A percentile compares a stretch with the other conserved stretches of the same genome.
Conservation (phyloP, 257 asterid genomes). For the Vinca minor region DNA sequence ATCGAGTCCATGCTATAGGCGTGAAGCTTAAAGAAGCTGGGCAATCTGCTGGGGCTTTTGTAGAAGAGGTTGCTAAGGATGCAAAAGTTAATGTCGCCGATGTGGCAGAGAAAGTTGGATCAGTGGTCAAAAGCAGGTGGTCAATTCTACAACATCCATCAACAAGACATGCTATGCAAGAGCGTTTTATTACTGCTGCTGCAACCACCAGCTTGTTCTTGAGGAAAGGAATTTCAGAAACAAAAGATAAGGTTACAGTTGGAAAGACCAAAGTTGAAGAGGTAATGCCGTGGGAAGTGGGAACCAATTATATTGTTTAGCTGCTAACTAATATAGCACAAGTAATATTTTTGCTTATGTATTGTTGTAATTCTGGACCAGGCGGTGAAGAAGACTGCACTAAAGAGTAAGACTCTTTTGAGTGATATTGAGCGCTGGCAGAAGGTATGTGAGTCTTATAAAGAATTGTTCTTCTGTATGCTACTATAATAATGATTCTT, state of each 20-base stretch:
- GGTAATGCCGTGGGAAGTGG: conserved; percentile 34
- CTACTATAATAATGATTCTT: conserved; percentile 14
- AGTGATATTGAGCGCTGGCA: conserved; percentile 95
- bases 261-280: conserved; percentile 88
- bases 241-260: conserved; percentile 77
- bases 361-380: conserved; percentile 20
- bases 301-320: too few relatives aligned
- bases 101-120: conserved; percentile 77
- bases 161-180: conserved; percentile 80
- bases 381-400: conserved; percentile 91
- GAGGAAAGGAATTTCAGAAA: conserved; percentile 79
- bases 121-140: conserved; percentile 78
- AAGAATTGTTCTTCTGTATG: conserved; percentile 6
- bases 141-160: conserved; percentile 79
- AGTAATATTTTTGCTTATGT: not conserved
- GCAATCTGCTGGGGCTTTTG: conserved; percentile 68
- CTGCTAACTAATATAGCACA: not conserved
- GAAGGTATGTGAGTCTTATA: conserved; percentile 45
- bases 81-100: conserved; percentile 79
- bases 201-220: conserved; percentile 78
- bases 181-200: conserved; percentile 69
- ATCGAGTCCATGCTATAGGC: conserved; percentile 35
- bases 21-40: conserved; percentile 81
- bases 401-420: conserved; percentile 76
- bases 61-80: conserved; percentile 84